phyloP scores from a whole-genome alignment of 1,139 yeast genomes.

The Geotrichum fermentans region DNA sequence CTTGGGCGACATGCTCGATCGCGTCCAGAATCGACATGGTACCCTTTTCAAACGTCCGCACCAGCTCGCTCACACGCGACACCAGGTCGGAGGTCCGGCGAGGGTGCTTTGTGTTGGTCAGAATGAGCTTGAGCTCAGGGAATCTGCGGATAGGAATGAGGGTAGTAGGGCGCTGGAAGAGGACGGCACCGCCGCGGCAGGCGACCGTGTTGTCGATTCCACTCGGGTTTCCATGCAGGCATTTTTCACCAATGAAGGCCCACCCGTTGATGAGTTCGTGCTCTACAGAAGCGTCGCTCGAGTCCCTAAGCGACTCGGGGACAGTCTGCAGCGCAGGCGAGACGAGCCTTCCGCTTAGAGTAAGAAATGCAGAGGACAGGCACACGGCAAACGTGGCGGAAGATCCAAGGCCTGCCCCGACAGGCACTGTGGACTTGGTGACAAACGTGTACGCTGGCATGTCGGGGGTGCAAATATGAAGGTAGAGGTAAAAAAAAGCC shows the following conservation, averaged over 20 bases:
- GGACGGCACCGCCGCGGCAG: constrained; percentile 91
- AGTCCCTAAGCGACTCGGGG: not conserved
- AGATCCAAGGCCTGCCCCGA: constrained; percentile 96
- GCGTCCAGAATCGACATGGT: constrained; percentile 55
- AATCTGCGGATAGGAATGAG: constrained; percentile 64
- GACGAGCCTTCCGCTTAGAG: constrained; percentile 43
- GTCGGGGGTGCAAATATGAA: constrained; percentile 49
- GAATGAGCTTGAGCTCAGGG: constrained; percentile 67
- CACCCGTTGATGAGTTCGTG: constrained; percentile 68
- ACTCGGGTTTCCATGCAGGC: constrained; percentile 94
- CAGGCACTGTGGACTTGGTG: constrained; percentile 80
- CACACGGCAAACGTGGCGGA: constrained; percentile 90
- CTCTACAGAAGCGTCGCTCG: constrained; percentile 36
- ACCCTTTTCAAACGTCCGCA: constrained; percentile 51
- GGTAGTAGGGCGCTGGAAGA: constrained; percentile 66
- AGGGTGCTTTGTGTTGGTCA: constrained; percentile 82
- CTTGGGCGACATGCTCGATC: constrained; percentile 46
- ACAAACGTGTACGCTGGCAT: constrained; percentile 54
- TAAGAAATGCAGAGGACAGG: constrained; percentile 67
- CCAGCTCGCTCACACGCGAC: constrained; percentile 61
- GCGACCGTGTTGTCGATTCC: constrained; percentile 98
- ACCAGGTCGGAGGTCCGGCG: constrained; percentile 84
- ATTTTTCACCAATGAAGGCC: constrained; percentile 91
- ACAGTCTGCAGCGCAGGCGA: constrained; percentile 25
- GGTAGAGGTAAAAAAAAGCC: constrained; percentile 75